Evolutionary conservation across 148 eudicot species (phyloP), one percentile per base, ranked within the genome.

Genomic region (Amaranthus palmeri): DNA sequence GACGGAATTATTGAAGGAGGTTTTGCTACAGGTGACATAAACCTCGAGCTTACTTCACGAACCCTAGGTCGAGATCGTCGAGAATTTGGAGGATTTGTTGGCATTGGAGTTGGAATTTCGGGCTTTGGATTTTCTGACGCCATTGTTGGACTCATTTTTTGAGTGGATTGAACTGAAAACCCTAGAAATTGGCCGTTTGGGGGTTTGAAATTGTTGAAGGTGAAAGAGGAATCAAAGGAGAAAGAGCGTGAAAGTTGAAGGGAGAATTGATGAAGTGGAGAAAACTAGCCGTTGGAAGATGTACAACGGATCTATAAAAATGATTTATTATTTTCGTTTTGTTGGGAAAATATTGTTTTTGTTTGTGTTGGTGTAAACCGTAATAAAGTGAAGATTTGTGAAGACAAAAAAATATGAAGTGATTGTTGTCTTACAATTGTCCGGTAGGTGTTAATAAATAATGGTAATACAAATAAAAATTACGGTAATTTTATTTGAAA

Each of bases 31-130:
- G 97, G 85, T 10, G 97, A 86, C 97, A 88, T 92, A 72, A 89
- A 92, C 17, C 97, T 74, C 8, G 97, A 89, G 71, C 96, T 89
- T 0, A 92, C 96, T 69, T 92, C 96, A 36, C 97, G 72, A 47
- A 86, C 97, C 78, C 97, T 79, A 17, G 90, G 92, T 7, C 91
- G 85, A 0, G 78, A 50, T 3, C 81, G 74, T 6, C 91, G 96
- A 3, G 86, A 83, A 2, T 81, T 78, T 12, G 47, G 79, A n/a
- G 82, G 81, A 18, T 88, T 82, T 14, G 79, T 41, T 6, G 44
- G 17, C 11, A 48, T 61, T 6, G 82, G 82, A 52, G 78, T 74
- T 44, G 78, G 44, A 12, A 46, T 53, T 5, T 74, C 78, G 17
- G 81, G 74, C 69, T 79, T 79, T 4, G 66, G 74, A 51, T 64